Conservation (phyloP, 148 eudicot genomes). For the Silene latifolia region DNA sequence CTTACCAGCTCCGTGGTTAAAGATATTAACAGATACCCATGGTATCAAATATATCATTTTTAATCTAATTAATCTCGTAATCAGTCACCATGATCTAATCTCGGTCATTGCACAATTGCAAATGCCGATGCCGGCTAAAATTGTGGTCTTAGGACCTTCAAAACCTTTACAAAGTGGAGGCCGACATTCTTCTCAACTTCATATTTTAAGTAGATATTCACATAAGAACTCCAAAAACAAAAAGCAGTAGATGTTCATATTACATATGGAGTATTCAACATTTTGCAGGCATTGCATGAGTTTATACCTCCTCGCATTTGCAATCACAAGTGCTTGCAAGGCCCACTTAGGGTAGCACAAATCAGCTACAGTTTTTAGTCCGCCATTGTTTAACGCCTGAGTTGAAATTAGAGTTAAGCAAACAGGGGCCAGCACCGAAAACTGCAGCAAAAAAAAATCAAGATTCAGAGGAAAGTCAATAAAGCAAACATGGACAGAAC, state of each 20-base stretch:
- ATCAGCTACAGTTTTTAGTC: constrained; percentile 45
- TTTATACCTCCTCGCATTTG: constrained; percentile 67
- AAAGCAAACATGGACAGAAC: background rate
- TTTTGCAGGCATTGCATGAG: background rate
- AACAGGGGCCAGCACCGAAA: constrained; percentile 75
- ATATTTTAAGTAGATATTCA: no score
- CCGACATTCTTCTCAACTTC: no score
- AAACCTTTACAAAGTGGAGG: no score
- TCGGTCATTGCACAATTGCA: no score
- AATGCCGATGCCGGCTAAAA: no score
- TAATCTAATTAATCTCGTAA: no score
- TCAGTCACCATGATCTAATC: no score
- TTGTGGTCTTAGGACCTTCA: no score
- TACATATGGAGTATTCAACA: background rate
- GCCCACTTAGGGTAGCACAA: constrained; percentile 91
- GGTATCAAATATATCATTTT: no score
- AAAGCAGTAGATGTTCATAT: background rate
- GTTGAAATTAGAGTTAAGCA: constrained; percentile 66
- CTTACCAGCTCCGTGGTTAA: no score
- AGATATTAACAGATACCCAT: no score
- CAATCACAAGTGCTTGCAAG: constrained; percentile 81
- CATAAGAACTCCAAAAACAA: no score
- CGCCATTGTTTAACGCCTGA: constrained; percentile 36
- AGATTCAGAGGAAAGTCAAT: constrained; percentile 17
- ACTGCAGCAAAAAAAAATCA: constrained; percentile 40